These are phyloP conservation scores for Tephrocybe sp. DNA, from an alignment of 768 basidiomycete genomes.

Conservation along the genomic window DNA sequence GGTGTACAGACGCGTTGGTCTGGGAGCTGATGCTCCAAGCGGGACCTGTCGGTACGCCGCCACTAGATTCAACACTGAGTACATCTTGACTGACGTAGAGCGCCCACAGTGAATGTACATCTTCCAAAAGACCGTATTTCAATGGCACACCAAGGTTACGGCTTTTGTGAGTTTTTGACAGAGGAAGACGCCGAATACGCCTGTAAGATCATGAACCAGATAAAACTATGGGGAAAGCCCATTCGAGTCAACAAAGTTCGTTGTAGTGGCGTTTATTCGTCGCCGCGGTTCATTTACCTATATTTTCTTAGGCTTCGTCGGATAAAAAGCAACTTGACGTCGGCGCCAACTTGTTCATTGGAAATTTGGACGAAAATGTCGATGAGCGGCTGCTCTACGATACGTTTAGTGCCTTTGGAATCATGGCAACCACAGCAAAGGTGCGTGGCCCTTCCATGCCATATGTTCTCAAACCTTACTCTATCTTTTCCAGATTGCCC, in stretches of 20 bases:
- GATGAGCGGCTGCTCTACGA: conserved; percentile 92
- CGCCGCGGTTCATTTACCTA: conserved; percentile 1
- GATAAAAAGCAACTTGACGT: conserved; percentile 98
- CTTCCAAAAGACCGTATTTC: conserved; percentile 98
- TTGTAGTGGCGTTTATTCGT: conserved; percentile 15
- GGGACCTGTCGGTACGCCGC: conserved; percentile 88
- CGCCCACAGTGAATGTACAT: conserved; percentile 85
- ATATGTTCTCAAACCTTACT: conserved; percentile 7
- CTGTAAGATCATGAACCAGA: conserved; percentile 99
- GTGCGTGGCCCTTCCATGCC: conserved; percentile 35
- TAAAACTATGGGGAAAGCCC: conserved; percentile 98
- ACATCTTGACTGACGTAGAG: conserved; percentile 2
- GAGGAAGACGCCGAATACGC: conserved; percentile 99
- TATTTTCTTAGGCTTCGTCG: conserved; percentile 74
- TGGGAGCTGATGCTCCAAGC: conserved; percentile 99
- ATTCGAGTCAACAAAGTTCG: conserved; percentile 97
- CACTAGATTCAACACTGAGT: background rate
- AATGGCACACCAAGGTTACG: conserved; percentile 98
- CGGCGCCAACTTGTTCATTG: conserved; percentile 95
- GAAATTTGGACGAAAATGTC: conserved; percentile 92
- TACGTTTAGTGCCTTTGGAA: conserved; percentile 93
- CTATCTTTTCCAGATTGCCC: conserved; percentile 67
- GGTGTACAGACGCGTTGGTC: conserved; percentile 87
- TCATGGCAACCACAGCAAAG: conserved; percentile 90
- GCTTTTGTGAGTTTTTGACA: conserved; percentile 98